Evolutionary conservation across 306 rosid genomes (phyloP), one percentile per base, ranked within the genome.

Genomic region (Dalbergia cochinchinensis): DNA sequence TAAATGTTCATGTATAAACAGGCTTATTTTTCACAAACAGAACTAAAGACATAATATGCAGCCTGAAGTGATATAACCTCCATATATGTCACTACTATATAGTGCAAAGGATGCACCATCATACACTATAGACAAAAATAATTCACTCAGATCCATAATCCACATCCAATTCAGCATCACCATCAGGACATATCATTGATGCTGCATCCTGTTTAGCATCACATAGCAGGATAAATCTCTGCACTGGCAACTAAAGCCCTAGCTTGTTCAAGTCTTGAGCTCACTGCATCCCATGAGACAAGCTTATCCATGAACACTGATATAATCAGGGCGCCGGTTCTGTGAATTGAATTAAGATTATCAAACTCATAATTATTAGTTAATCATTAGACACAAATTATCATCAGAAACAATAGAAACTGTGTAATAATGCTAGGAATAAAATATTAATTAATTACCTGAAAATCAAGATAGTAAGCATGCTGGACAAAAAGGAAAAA

Each of bases 401-500:
- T 37, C 7, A 37, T 37, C 41, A 37, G 41, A 37, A 37, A 37
- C 31, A 26, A 26, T 26, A 26, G 31, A 26, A 26, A 26, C 31
- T 2, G 2, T 26, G 31, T 26, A 26, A 26, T 26, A 26, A 26
- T 2, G 31, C 45, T 79, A 55, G 20, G 34, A 77, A 66, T 19
- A 13, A 42, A n/a, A 69, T 15, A 88, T 91, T 37, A 37, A 37
- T 37, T 4, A 37, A 37, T 37, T 73, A 92, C 97, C 97, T 87
- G 92, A 80, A 78, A 89, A 64, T 93, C 96, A 5, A 93, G 94
- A 88, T 91, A 93, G 92, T 93, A 91, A 80, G 97, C 91, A 86
- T 93, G 97, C 97, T 91, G 97, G 65, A 81, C 48, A 80, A 66
- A 80, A 82, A 82, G 16, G 54, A 39, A 37, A n/a, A 61, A 15